phyloP scores from a whole-genome alignment of 1,139 yeast species.

The Candida tropicalis region DNA sequence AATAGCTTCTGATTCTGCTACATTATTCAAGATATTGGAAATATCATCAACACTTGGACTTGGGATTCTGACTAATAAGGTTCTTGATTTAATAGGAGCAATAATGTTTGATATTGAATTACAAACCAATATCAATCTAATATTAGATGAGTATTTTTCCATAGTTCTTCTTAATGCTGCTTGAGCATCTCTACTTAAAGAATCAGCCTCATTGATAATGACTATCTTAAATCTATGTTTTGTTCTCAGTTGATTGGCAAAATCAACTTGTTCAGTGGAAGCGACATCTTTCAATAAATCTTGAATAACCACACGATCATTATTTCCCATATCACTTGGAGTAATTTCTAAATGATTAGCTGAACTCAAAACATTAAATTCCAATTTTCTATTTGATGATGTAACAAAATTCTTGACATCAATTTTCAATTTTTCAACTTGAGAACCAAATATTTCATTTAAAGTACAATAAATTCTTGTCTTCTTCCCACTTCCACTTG shows the following conservation, averaged over 20 bases:
- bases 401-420: slow-evolving; percentile 86
- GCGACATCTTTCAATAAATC: slow-evolving; percentile 93
- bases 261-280: slow-evolving; percentile 91
- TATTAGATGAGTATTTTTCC: slow-evolving; percentile 92
- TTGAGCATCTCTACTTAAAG: slow-evolving; percentile 92
- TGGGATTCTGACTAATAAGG: slow-evolving; percentile 80
- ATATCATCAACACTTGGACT: slow-evolving; percentile 73
- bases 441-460: slow-evolving; percentile 78
- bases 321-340: slow-evolving; percentile 95
- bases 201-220: slow-evolving; percentile 91
- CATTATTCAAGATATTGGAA: slow-evolving; percentile 49
- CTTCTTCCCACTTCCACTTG: slow-evolving; percentile 96
- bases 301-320: slow-evolving; percentile 92
- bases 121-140: slow-evolving; percentile 81
- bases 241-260: slow-evolving; percentile 41
- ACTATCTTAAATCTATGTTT: slow-evolving; percentile 88
- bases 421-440: slow-evolving; percentile 80
- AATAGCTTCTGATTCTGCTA: slow-evolving; percentile 60
- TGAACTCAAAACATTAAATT: slow-evolving; percentile 87
- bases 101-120: slow-evolving; percentile 90
- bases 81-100: slow-evolving; percentile 92
- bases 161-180: slow-evolving; percentile 96
- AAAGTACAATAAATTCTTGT: slow-evolving; percentile 86
- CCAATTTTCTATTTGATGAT: slow-evolving; percentile 71
- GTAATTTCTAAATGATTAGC: slow-evolving; percentile 93